A percentile compares a stretch with the other conserved stretches of the same genome.
Conservation (phyloP, 2,329 filamentous ascomycete genomes). For the Penicillium verrucosum region DNA sequence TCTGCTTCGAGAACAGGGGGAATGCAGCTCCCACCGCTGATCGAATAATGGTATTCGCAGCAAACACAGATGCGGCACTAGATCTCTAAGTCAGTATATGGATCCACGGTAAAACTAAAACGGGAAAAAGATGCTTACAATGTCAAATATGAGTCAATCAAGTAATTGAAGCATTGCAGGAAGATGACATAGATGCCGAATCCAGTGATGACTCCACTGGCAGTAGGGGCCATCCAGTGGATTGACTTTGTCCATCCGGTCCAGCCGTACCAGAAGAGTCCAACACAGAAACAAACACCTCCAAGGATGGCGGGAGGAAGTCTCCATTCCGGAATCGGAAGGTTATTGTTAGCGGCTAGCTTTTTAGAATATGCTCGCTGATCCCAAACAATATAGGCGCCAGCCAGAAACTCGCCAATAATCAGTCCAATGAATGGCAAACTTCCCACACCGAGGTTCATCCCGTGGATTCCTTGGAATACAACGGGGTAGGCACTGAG, state of each 20-base stretch:
- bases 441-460: slow-evolving; percentile 31
- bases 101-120: no score
- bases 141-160: slow-evolving; percentile 41
- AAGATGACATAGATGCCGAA: slow-evolving; percentile 37
- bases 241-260: slow-evolving; percentile 32
- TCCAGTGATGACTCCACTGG: slow-evolving; percentile 31
- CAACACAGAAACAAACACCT: slow-evolving; percentile 32
- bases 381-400: slow-evolving; percentile 26
- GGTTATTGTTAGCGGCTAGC: slow-evolving; percentile 27
- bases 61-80: slow-evolving; percentile 39
- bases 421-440: slow-evolving; percentile 32
- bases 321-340: slow-evolving; percentile 35
- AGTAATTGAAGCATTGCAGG: slow-evolving; percentile 36
- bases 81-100: neutral
- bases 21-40: slow-evolving; percentile 37
- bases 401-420: slow-evolving; percentile 30
- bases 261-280: slow-evolving; percentile 40
- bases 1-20: slow-evolving; percentile 37
- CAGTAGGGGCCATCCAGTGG: slow-evolving; percentile 38
- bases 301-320: slow-evolving; percentile 32
- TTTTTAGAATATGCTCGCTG: slow-evolving; percentile 30
- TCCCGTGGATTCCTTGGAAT: slow-evolving; percentile 30
- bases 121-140: slow-evolving; percentile 30
- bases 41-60: slow-evolving; percentile 40
- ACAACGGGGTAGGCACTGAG: slow-evolving; percentile 31